Percentiles rank a stretch among this genome's conserved stretches.
These are phyloP conservation scores for Aspergillus heteromorphus DNA, from an alignment of 495 filamentous ascomycete genomes.

Conservation along the genomic window DNA sequence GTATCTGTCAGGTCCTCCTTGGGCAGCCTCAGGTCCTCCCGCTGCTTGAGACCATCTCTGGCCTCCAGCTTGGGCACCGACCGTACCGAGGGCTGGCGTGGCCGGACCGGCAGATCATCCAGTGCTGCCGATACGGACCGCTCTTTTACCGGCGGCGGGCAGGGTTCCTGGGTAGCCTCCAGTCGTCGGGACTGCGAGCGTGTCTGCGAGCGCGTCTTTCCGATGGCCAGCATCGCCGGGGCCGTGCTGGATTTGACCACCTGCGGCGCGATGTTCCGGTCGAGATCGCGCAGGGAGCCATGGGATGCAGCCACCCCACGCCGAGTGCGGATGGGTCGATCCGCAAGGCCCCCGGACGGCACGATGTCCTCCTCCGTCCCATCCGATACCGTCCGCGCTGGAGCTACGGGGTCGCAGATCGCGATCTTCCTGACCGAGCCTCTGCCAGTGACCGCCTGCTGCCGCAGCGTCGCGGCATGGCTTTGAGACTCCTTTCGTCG, in stretches of 20 bases:
- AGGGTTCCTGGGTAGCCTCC: conserved; percentile 20
- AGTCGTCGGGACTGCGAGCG: conserved; percentile 41
- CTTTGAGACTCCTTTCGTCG: conserved; percentile 38
- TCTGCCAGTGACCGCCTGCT: conserved; percentile 34
- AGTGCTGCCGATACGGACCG: conserved; percentile 16
- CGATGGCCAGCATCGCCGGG: conserved; percentile 33
- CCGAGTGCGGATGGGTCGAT: conserved; percentile 39
- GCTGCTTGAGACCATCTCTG: neutral
- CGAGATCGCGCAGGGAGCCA: conserved; percentile 25
- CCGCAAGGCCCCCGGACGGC: conserved; percentile 32
- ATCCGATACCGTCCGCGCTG: conserved; percentile 16
- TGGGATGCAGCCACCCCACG: conserved; percentile 36
- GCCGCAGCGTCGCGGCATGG: conserved; percentile 44
- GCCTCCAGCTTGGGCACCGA: conserved; percentile 5
- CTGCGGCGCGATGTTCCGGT: conserved; percentile 23
- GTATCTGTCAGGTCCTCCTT: conserved; percentile 9
- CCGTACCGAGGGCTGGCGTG: conserved; percentile 8
- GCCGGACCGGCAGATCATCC: conserved; percentile 15
- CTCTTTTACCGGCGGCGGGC: conserved; percentile 15
- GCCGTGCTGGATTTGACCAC: conserved; percentile 28
- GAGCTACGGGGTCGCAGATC: conserved; percentile 22
- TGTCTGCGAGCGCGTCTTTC: conserved; percentile 44
- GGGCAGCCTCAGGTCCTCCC: neutral
- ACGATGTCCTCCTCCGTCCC: conserved; percentile 13
- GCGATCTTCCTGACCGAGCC: conserved; percentile 25